These are phyloP conservation scores for Picea abies DNA, from an alignment of 83 land plant genomes.

Conservation along the genomic window DNA sequence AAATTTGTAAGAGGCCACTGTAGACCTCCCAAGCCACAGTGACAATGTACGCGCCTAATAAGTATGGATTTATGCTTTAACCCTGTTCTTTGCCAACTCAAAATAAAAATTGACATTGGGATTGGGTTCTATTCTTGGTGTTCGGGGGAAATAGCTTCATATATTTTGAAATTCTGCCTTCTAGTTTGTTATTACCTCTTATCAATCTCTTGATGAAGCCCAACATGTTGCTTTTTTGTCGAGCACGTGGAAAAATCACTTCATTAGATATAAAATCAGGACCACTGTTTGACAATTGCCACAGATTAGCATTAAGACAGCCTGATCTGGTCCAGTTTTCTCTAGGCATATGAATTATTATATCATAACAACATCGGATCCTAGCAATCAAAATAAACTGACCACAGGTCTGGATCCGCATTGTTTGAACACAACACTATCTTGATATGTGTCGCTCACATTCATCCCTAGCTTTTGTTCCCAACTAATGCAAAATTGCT, in stretches of 20 bases:
- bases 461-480: not conserved
- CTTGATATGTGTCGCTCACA: not conserved
- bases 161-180: constrained; percentile 1
- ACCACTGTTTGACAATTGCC: not conserved
- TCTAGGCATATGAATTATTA: too few species aligned
- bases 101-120: too few species aligned
- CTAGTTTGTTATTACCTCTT: not conserved
- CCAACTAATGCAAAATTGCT: not conserved
- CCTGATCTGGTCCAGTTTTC: too few species aligned
- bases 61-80: too few species aligned
- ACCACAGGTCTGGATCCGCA: too few species aligned
- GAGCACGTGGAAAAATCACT: not conserved
- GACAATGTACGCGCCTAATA: too few species aligned
- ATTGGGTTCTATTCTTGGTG: not conserved
- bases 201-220: not conserved
- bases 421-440: too few species aligned
- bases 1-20: too few species aligned
- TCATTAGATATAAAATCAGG: not conserved
- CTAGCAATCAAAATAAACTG: too few species aligned
- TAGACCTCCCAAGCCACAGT: too few species aligned
- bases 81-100: too few species aligned
- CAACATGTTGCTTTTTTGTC: not conserved
- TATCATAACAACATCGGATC: too few species aligned
- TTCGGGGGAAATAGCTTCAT: not conserved
- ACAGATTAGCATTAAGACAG: not conserved